phyloP scores from a whole-genome alignment of 2,329 filamentous ascomycete species.

The Cryphonectria radicalis region DNA sequence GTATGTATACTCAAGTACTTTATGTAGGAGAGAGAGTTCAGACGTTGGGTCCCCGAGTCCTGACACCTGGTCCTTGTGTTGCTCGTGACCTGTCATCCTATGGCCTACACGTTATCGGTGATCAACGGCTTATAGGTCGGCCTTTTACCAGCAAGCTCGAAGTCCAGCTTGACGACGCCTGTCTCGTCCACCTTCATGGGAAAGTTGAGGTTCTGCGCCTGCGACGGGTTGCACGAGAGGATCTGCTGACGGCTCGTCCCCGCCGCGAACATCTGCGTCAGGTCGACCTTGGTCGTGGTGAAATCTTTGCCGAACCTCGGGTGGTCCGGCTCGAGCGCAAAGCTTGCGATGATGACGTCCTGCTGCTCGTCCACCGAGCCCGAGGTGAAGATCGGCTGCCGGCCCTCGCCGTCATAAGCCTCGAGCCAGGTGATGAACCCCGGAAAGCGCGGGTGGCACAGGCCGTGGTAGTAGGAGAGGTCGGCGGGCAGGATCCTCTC shows the following conservation, averaged over 20 bases:
- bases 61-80: too few species aligned
- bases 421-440: conserved; percentile 12
- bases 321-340: conserved; percentile 1
- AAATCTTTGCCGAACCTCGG: background rate
- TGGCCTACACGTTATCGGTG: background rate
- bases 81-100: too few species aligned
- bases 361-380: conserved; percentile 14
- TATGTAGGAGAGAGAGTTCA: too few species aligned
- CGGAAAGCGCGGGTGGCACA: conserved; percentile 17
- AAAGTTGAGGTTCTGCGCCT: conserved; percentile 10
- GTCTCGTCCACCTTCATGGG: conserved; percentile 14
- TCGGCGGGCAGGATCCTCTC: background rate
- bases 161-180: conserved; percentile 13
- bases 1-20: too few species aligned
- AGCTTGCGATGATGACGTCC: background rate
- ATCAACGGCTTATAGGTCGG: background rate
- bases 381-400: background rate
- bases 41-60: too few species aligned
- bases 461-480: conserved; percentile 16
- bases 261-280: background rate
- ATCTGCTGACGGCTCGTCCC: background rate
- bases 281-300: background rate
- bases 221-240: background rate
- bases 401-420: background rate
- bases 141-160: conserved; percentile 1